These are phyloP conservation scores for Cutaneotrichosporon sp. DNA, from an alignment of 1,284 basidiomycete genomes.

Conservation along the genomic window DNA sequence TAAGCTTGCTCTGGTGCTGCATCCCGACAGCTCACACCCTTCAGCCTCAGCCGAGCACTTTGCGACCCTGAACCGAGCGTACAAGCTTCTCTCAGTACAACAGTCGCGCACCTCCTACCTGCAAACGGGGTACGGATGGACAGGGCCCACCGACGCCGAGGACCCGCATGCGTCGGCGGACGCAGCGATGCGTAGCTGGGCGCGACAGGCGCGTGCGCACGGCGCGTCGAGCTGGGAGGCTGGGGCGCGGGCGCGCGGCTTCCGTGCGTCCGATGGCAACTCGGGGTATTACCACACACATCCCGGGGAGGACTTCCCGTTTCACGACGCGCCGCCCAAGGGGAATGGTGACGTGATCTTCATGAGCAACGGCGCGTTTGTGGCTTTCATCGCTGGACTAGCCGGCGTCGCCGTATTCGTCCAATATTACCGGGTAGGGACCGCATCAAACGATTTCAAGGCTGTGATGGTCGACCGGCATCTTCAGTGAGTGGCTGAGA, in stretches of 20 bases:
- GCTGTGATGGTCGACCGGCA: slow-evolving; percentile 40
- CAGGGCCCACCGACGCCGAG: background rate
- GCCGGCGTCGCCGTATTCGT: slow-evolving; percentile 11
- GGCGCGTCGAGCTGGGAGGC: slow-evolving; percentile 37
- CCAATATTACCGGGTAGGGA: slow-evolving; percentile 26
- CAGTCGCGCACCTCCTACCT: slow-evolving; percentile 39
- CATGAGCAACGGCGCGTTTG: slow-evolving; percentile 24
- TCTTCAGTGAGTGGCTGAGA: slow-evolving; percentile 37
- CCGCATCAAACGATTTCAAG: slow-evolving; percentile 28
- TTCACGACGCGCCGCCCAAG: slow-evolving; percentile 13
- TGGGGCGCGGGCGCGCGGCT: slow-evolving; percentile 17
- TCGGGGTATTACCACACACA: slow-evolving; percentile 15
- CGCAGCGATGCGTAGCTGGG: slow-evolving; percentile 35
- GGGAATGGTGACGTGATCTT: slow-evolving; percentile 22
- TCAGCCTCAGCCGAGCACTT: slow-evolving; percentile 49
- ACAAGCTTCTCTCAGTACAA: slow-evolving; percentile 45
- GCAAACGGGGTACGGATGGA: slow-evolving; percentile 49
- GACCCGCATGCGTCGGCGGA: slow-evolving; percentile 21
- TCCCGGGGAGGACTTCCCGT: slow-evolving; percentile 20
- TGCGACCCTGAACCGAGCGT: slow-evolving; percentile 45
- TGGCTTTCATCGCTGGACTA: slow-evolving; percentile 16
- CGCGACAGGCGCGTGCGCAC: slow-evolving; percentile 30
- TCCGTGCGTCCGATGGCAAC: slow-evolving; percentile 35
- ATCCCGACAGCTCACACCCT: slow-evolving; percentile 51
- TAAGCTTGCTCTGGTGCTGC: slow-evolving; percentile 48